Conservation (phyloP, 2,329 filamentous ascomycete species). For the Lachnellula arida region DNA sequence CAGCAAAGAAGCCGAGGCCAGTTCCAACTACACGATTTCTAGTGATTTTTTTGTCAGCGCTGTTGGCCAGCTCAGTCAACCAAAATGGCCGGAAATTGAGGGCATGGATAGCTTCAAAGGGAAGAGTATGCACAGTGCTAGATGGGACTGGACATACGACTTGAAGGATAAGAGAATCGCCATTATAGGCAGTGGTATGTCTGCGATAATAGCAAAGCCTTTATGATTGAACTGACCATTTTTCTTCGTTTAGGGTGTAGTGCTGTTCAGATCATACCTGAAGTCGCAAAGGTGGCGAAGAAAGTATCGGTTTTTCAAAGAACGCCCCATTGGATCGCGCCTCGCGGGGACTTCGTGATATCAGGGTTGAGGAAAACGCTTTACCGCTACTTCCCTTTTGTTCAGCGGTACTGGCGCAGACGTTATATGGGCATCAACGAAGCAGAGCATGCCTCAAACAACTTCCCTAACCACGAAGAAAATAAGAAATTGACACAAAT, state of each 20-base stretch:
- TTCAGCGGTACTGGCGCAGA: background rate
- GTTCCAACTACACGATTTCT: too few relatives aligned
- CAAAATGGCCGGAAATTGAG: conserved; percentile 22
- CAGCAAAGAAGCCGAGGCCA: conserved; percentile 2
- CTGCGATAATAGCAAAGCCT: too few relatives aligned
- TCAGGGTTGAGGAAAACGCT: too few relatives aligned
- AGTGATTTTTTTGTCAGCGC: too few relatives aligned
- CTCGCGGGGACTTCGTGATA: background rate
- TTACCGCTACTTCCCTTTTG: background rate
- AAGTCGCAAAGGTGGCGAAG: background rate
- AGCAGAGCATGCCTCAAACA: background rate
- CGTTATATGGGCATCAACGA: background rate
- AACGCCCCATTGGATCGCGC: background rate
- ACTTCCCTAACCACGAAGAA: background rate
- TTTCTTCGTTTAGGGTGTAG: too few relatives aligned
- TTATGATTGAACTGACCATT: too few relatives aligned
- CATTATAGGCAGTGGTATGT: conserved; percentile 42
- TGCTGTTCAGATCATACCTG: conserved; percentile 37
- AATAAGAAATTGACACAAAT: background rate
- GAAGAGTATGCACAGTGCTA: conserved; percentile 40
- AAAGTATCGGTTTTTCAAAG: background rate
- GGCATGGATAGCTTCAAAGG: conserved; percentile 24
- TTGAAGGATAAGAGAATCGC: conserved; percentile 48
- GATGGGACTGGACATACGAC: conserved; percentile 51
- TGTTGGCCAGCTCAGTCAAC: conserved; percentile 4